Evolutionary conservation across 1,284 basidiomycete genomes (phyloP).

Genomic region (Xerocomus minutiporus): DNA sequence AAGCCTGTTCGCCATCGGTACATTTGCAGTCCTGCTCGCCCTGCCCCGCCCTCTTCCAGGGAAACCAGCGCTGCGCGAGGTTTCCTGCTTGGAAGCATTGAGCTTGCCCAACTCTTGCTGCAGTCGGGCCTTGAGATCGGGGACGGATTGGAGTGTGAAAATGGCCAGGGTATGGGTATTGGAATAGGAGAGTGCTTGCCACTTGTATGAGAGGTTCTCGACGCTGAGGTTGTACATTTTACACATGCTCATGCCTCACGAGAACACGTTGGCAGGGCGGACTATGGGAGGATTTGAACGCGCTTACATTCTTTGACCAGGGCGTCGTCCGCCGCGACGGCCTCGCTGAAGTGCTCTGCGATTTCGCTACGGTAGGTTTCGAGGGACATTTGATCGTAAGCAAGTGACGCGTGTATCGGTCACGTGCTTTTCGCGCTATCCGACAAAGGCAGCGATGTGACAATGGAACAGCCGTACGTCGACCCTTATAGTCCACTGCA

Average conservation of each 20-base stretch:
- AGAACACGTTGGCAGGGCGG: conserved; percentile 5
- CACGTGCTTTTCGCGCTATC: too few relatives aligned
- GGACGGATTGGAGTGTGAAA: conserved; percentile 49
- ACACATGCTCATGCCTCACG: conserved; percentile 60
- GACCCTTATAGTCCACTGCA: too few relatives aligned
- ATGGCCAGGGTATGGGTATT: conserved; percentile 37
- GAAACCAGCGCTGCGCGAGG: conserved; percentile 5
- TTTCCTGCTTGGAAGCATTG: conserved; percentile 38
- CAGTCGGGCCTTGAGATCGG: conserved; percentile 51
- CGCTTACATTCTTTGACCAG: conserved; percentile 49
- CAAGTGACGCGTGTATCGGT: not conserved
- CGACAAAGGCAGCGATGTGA: too few relatives aligned
- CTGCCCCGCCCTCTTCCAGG: conserved; percentile 7
- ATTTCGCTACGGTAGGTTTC: conserved; percentile 29
- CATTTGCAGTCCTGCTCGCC: not conserved
- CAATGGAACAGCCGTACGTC: too few relatives aligned
- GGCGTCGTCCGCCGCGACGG: conserved; percentile 32
- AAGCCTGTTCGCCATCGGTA: not conserved
- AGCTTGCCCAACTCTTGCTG: conserved; percentile 47
- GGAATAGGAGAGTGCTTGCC: conserved; percentile 55
- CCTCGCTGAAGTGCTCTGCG: conserved; percentile 30
- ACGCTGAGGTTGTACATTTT: conserved; percentile 56
- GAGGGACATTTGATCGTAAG: conserved; percentile 16
- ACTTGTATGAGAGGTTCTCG: conserved; percentile 63
- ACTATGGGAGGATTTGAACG: not conserved